Percentiles rank a stretch among this genome's conserved stretches.
phyloP scores from a whole-genome alignment of 1,139 yeast species.

The Candida sanyaensis region DNA sequence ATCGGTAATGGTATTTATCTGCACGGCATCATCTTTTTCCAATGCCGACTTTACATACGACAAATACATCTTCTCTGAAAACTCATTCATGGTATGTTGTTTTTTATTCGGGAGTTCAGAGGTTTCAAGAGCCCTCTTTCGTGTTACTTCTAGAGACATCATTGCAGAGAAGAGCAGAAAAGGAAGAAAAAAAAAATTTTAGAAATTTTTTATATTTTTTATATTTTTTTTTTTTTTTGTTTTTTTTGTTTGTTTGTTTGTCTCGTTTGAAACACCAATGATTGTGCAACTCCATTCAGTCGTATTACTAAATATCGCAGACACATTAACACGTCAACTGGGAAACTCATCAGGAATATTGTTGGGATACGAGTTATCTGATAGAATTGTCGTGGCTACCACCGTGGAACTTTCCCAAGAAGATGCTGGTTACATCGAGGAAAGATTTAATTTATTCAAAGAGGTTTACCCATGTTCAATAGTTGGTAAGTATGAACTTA shows the following conservation, averaged over 20 bases:
- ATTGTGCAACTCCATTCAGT: slow-evolving; percentile 28
- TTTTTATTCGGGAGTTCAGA: slow-evolving; percentile 5
- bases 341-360: slow-evolving; percentile 26
- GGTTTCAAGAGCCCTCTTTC: slow-evolving; percentile 24
- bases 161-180: slow-evolving; percentile 17
- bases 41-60: slow-evolving; percentile 69
- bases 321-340: slow-evolving; percentile 21
- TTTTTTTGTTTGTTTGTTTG: not conserved
- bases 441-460: slow-evolving; percentile 28
- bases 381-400: slow-evolving; percentile 17
- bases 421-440: slow-evolving; percentile 26
- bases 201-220: too few species aligned
- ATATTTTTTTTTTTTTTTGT: not conserved
- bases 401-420: slow-evolving; percentile 27
- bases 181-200: not conserved
- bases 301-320: slow-evolving; percentile 30
- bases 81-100: slow-evolving; percentile 17
- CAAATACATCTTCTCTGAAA: slow-evolving; percentile 60
- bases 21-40: slow-evolving; percentile 50
- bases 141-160: slow-evolving; percentile 29
- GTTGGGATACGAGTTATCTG: slow-evolving; percentile 22
- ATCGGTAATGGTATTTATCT: slow-evolving; percentile 38
- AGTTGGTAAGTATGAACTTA: slow-evolving; percentile 29
- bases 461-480: slow-evolving; percentile 28
- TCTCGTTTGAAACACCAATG: not conserved